phyloP scores from a whole-genome alignment of 306 rosid genomes.

The Medicago lupulina region DNA sequence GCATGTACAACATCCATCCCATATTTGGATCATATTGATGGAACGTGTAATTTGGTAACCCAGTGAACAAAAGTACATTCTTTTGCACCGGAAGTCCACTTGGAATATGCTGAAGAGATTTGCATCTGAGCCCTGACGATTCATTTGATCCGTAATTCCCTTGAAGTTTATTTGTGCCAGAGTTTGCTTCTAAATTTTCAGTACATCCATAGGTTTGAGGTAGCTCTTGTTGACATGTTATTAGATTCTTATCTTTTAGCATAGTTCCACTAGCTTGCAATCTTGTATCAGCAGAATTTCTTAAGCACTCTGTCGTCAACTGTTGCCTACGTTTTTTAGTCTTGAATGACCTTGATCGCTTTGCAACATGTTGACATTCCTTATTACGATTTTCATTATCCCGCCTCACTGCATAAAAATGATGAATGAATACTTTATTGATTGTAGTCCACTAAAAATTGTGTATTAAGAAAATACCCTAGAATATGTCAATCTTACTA shows the following conservation, averaged over 20 bases:
- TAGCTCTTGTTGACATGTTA: slow-evolving; percentile 18
- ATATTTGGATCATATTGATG: slow-evolving; percentile 34
- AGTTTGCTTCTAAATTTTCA: slow-evolving; percentile 16
- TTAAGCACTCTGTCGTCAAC: slow-evolving; percentile 2
- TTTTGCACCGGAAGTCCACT: slow-evolving; percentile 32
- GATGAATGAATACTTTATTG: slow-evolving; percentile 17
- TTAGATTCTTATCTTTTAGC: slow-evolving; percentile 28
- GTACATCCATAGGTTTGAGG: background rate
- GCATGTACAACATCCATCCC: slow-evolving; percentile 14
- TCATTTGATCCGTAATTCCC: slow-evolving; percentile 3
- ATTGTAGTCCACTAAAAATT: background rate
- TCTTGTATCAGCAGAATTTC: background rate
- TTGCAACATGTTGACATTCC: slow-evolving; percentile 33
- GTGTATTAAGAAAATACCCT: background rate
- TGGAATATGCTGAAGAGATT: slow-evolving; percentile 20
- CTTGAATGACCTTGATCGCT: slow-evolving; percentile 34
- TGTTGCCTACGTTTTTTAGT: slow-evolving; percentile 29
- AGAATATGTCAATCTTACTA: slow-evolving; percentile 26
- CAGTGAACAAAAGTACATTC: slow-evolving; percentile 6
- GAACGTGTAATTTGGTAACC: background rate
- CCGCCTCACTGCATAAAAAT: slow-evolving; percentile 32
- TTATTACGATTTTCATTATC: slow-evolving; percentile 22
- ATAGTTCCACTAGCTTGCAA: background rate
- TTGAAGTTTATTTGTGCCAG: slow-evolving; percentile 13
- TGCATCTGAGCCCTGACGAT: background rate